phyloP scores from a whole-genome alignment of 371 early-diverging fungal genomes.

The Capniomyces stellatus region DNA sequence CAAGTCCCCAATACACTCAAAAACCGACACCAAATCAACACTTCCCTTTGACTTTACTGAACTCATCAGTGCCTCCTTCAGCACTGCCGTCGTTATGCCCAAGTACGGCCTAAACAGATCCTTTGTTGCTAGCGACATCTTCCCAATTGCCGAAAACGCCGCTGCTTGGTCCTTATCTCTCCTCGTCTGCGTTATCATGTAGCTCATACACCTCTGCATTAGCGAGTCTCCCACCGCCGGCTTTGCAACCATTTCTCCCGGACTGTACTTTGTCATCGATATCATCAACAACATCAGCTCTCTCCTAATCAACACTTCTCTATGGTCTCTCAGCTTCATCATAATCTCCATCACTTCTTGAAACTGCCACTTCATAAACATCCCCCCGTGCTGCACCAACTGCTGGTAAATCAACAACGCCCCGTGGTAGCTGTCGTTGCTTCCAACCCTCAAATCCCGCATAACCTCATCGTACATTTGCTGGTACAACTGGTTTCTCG shows the following conservation, averaged over 20 bases:
- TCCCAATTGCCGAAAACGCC: constrained; percentile 75
- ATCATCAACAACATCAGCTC: constrained; percentile 76
- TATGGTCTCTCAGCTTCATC: constrained; percentile 57
- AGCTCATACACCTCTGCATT: constrained; percentile 52
- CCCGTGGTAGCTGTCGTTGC: constrained; percentile 75
- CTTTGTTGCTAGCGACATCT: constrained; percentile 68
- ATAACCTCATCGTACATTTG: constrained; percentile 74
- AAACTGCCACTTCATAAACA: constrained; percentile 74
- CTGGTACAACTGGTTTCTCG: constrained; percentile 49
- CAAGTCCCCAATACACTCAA: constrained; percentile 72
- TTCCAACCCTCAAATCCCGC: constrained; percentile 48
- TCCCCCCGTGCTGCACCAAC: constrained; percentile 61
- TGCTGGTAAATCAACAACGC: constrained; percentile 66
- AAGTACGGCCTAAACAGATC: constrained; percentile 63
- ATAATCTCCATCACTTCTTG: constrained; percentile 58
- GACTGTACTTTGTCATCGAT: constrained; percentile 63
- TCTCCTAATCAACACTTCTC: constrained; percentile 59
- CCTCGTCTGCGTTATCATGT: constrained; percentile 52
- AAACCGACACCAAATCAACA: constrained; percentile 41
- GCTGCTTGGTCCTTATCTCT: constrained; percentile 54
- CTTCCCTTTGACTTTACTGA: constrained; percentile 32
- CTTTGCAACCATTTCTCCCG: constrained; percentile 35
- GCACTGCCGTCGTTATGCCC: constrained; percentile 44
- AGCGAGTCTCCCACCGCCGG: constrained; percentile 26
- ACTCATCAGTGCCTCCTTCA: constrained; percentile 48